A percentile compares a stretch with the other conserved stretches of the same genome.
Conservation (phyloP, 73 alveolate genomes). For the Urostyla sp. region DNA sequence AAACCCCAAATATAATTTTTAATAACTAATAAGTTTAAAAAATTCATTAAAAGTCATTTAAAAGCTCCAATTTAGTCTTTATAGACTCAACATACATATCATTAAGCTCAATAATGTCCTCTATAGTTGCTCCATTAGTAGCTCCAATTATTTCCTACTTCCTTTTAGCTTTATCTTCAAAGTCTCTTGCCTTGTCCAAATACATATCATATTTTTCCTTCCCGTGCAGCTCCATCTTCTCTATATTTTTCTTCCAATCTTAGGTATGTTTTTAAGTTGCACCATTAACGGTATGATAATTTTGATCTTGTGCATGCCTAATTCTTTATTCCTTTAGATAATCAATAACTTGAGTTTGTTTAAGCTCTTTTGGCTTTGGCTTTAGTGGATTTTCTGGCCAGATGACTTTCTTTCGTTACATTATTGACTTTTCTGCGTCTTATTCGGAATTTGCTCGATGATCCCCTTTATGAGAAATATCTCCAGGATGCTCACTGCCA, state of each 20-base stretch:
- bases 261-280: not conserved
- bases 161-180: constrained; percentile 62
- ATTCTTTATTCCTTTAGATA: constrained; percentile 54
- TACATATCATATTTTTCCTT: constrained; percentile 54
- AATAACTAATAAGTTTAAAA: no score
- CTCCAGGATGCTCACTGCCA: constrained; percentile 15
- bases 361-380: constrained; percentile 58
- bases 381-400: constrained; percentile 73
- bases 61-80: constrained; percentile 37
- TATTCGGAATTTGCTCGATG: constrained; percentile 9
- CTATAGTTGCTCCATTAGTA: constrained; percentile 39
- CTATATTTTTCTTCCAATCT: constrained; percentile 56
- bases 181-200: constrained; percentile 47
- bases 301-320: constrained; percentile 21
- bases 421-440: constrained; percentile 2
- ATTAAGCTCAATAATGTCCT: constrained; percentile 40
- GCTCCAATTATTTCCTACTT: constrained; percentile 43
- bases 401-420: constrained; percentile 9
- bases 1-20: no score
- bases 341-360: constrained; percentile 55
- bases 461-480: not conserved
- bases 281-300: not conserved
- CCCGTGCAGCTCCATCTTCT: constrained; percentile 31
- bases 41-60: constrained; percentile 12
- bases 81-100: constrained; percentile 48